Base-by-base conservation (phyloP, 2,329 filamentous ascomycete genomes). In the Lizonia empirigonia region DNA sequence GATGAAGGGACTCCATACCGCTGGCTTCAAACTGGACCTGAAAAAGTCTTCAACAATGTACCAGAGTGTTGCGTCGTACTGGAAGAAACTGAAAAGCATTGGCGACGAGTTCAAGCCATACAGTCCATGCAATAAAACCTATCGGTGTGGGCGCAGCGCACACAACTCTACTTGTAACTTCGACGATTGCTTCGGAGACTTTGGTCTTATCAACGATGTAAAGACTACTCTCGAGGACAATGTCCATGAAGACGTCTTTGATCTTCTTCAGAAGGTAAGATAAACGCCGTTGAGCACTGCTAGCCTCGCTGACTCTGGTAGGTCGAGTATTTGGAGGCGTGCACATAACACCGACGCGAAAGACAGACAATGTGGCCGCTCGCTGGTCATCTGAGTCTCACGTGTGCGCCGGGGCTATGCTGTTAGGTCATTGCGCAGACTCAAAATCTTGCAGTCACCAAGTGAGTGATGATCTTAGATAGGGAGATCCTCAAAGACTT, bases 101-200 rank as follows among this genome's bases (percentile, higher is more conserved):
- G 45, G 45, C 5, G 2, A 18, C 13, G 32, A 26, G 0, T 34
- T 37, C 24, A 42, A 36, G n/a, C 0, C 9, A 5, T 42, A 49
- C 37, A 20, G 3, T 3, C 37, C 38, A 6, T 49, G 38, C 9
- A 38, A 37, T 6, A 30, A 13, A 5, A 24, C 23, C 9, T 3
- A 5, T 7, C 7, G 19, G 1, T 16, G 24, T 2, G 26, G 24
- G 1, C 5, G 7, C 4, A 18, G 23, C 8, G 12, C 8, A 4
- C 32, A 49, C 19, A 1, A 15, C 7, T 41, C 44, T 13, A 22
- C 13, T 0, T 50, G 47, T 10, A 19, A n/a, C 35, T 39, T 23
- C 19, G 24, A 40, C 3, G 12, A n/a, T 23, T 52, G 42, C 23
- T 18, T 46, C 13, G 42, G 36, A 32, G 42, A 46, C 9, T 46